Percentiles rank a stretch among this genome's conserved stretches.
phyloP scores from a whole-genome alignment of 495 filamentous ascomycete species.

The Neurospora pannonica region DNA sequence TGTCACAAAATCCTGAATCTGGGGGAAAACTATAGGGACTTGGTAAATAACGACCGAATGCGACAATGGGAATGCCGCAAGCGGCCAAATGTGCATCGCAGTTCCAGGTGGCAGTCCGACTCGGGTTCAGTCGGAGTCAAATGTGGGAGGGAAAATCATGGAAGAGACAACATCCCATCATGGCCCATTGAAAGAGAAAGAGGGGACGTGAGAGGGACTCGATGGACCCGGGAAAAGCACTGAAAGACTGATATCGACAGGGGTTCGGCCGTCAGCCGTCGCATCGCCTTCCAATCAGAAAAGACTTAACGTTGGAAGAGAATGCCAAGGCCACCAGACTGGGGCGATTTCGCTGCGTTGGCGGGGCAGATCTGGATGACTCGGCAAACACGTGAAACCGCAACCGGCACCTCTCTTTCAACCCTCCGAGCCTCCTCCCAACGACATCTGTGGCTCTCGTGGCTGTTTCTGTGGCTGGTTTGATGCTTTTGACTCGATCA shows the following conservation, averaged over 20 bases:
- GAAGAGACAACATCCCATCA: not conserved
- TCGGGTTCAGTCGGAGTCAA: not conserved
- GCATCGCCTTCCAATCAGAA: conserved; percentile 16
- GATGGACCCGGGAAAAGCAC: not conserved
- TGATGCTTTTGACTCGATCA: not conserved
- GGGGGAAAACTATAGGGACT: not conserved
- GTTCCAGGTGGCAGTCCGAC: not conserved
- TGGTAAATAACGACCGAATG: not conserved
- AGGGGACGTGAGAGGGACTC: not conserved
- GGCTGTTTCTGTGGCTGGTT: not conserved
- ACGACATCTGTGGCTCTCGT: conserved; percentile 11
- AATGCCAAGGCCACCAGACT: conserved; percentile 6
- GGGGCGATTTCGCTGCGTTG: conserved; percentile 1
- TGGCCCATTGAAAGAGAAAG: not conserved
- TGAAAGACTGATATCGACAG: conserved; percentile 16
- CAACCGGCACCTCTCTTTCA: conserved; percentile 4
- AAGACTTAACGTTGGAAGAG: conserved; percentile 14
- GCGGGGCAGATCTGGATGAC: conserved; percentile 12
- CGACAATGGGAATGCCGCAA: not conserved
- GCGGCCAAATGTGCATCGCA: not conserved
- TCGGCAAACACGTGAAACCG: conserved; percentile 7
- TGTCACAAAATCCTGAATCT: not conserved
- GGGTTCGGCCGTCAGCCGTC: conserved; percentile 1
- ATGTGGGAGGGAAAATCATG: not conserved
- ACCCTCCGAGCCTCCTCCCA: not conserved